These are phyloP conservation scores for Linum lewisii DNA, from an alignment of 345 rosid genomes.

Conservation along the genomic window DNA sequence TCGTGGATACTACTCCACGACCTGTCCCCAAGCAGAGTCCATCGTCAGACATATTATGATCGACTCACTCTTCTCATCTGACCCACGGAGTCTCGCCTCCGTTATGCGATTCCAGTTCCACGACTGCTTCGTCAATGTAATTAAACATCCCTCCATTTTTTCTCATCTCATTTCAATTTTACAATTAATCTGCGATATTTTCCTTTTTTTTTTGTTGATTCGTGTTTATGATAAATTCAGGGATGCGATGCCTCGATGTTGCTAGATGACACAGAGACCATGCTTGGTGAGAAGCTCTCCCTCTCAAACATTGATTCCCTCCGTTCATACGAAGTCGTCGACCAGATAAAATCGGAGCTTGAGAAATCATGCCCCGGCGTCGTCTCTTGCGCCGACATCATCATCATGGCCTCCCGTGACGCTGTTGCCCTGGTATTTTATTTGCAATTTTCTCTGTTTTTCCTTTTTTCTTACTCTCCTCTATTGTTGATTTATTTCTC, in stretches of 20 bases:
- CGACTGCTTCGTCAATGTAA: conserved; percentile 86
- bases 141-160: not conserved
- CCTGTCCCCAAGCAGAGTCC: conserved; percentile 72
- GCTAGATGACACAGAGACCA: conserved; percentile 73
- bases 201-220: not conserved
- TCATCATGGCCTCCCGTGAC: conserved; percentile 85
- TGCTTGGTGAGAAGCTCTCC: conserved; percentile 67
- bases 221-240: conserved; percentile 17
- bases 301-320: conserved; percentile 81
- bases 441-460: not conserved
- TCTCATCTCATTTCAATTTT: not conserved
- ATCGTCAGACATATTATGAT: conserved; percentile 44
- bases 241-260: conserved; percentile 83
- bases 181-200: not conserved
- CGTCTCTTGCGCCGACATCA: conserved; percentile 84
- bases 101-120: conserved; percentile 97
- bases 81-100: conserved; percentile 76
- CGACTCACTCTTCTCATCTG: conserved; percentile 16
- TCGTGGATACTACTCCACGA: conserved; percentile 51
- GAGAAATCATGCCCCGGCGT: conserved; percentile 69
- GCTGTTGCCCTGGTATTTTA: conserved; percentile 68
- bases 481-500: not conserved
- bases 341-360: conserved; percentile 57
- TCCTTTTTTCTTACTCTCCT: not conserved
- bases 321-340: conserved; percentile 66